Evolutionary conservation across 257 asterid species (phyloP).

Genomic region (Gentiana macrophylla): DNA sequence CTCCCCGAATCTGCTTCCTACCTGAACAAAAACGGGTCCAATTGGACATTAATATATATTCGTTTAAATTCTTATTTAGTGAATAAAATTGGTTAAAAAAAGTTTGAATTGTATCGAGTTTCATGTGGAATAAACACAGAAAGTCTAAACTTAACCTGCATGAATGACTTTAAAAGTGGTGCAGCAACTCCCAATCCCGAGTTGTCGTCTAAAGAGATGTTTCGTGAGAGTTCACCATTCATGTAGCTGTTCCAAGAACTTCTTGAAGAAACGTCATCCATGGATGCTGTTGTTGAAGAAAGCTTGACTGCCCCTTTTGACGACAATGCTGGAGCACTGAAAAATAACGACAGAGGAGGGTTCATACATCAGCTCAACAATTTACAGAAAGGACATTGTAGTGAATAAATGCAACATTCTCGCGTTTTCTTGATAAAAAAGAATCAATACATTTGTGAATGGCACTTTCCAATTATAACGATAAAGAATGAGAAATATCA

Average conservation of each 20-base stretch:
- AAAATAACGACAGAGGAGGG: constrained; percentile 7
- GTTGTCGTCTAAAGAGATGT: constrained; percentile 55
- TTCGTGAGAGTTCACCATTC: constrained; percentile 56
- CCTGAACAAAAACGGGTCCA: constrained; percentile 28
- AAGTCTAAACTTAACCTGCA: constrained; percentile 50
- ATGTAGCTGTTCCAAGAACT: constrained; percentile 69
- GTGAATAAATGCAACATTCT: too few species aligned
- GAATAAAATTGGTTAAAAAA: too few species aligned
- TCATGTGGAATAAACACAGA: too few species aligned
- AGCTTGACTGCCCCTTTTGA: constrained; percentile 49
- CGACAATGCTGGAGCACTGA: constrained; percentile 94
- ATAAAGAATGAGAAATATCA: neutral
- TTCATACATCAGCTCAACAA: neutral
- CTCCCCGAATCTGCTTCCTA: constrained; percentile 97
- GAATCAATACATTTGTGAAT: too few species aligned
- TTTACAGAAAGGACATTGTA: too few species aligned
- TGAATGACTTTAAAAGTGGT: constrained; percentile 88
- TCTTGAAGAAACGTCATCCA: constrained; percentile 71
- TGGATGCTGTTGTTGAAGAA: constrained; percentile 41
- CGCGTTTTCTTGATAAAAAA: too few species aligned
- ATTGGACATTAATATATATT: too few species aligned
- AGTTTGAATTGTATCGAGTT: too few species aligned
- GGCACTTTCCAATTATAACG: too few species aligned
- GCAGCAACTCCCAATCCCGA: constrained; percentile 83
- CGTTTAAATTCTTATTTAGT: too few species aligned